These are phyloP conservation scores for Monosporascus sp. DNA, from an alignment of 2,329 filamentous ascomycete genomes.

Conservation along the genomic window DNA sequence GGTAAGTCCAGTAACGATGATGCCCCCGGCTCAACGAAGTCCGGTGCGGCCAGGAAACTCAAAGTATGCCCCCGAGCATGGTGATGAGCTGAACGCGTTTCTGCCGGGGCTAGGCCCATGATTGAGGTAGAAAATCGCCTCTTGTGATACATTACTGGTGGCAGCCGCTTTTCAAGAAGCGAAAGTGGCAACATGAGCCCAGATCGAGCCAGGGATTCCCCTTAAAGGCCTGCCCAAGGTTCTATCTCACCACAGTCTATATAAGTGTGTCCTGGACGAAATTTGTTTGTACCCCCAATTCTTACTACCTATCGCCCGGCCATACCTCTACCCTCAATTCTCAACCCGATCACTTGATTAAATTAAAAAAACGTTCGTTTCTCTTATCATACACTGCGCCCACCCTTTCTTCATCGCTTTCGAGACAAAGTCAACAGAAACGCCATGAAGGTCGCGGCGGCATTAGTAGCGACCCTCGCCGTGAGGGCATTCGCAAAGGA, in stretches of 20 bases:
- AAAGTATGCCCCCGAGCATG: neutral
- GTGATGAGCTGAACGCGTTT: neutral
- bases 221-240: neutral
- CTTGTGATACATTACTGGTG: neutral
- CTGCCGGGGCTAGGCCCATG: neutral
- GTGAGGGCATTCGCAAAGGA: neutral
- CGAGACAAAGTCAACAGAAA: neutral
- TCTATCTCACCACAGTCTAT: neutral
- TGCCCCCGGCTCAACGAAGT: neutral
- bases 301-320: no score
- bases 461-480: neutral
- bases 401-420: neutral
- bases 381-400: neutral
- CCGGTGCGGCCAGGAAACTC: neutral
- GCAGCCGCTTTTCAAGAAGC: neutral
- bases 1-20: neutral
- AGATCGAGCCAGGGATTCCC: neutral
- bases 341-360: no score
- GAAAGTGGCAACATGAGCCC: neutral
- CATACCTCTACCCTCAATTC: neutral
- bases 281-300: no score
- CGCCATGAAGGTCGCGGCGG: neutral
- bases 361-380: no score
- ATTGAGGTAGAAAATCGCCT: neutral
- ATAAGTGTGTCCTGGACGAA: neutral